These are phyloP conservation scores for Mucor piriformis DNA, from an alignment of 371 early-diverging fungal species.

Conservation along the genomic window DNA sequence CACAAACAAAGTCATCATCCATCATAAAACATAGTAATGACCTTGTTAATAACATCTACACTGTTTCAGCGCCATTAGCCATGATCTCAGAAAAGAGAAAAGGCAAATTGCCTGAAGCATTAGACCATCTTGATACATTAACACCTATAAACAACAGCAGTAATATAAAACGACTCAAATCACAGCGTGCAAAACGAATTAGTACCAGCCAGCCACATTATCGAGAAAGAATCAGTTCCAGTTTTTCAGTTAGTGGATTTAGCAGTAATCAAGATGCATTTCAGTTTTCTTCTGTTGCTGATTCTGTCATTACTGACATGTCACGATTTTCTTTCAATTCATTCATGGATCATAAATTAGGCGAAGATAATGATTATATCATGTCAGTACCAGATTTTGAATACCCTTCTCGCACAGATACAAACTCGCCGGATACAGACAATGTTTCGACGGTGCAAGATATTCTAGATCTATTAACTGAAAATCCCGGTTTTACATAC, in stretches of 20 bases:
- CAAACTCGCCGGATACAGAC: neutral
- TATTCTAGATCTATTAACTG: constrained; percentile 14
- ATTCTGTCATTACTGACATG: constrained; percentile 26
- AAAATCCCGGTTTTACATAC: constrained; percentile 10
- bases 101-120: constrained; percentile 6
- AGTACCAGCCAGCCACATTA: neutral
- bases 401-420: neutral
- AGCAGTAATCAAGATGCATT: constrained; percentile 14
- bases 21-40: neutral
- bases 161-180: constrained; percentile 3
- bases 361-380: constrained; percentile 24
- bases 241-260: constrained; percentile 16
- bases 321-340: constrained; percentile 25
- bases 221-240: constrained; percentile 16
- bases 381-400: constrained; percentile 22
- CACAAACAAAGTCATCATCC: neutral
- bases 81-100: constrained; percentile 10
- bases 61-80: neutral
- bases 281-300: constrained; percentile 24
- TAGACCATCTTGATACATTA: constrained; percentile 7
- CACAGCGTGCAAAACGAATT: neutral
- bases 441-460: constrained; percentile 1
- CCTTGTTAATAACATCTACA: constrained; percentile 1
- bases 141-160: neutral
- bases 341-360: constrained; percentile 10